phyloP scores from a whole-genome alignment of 495 filamentous ascomycete species.

The Parachaetomium inaequale region DNA sequence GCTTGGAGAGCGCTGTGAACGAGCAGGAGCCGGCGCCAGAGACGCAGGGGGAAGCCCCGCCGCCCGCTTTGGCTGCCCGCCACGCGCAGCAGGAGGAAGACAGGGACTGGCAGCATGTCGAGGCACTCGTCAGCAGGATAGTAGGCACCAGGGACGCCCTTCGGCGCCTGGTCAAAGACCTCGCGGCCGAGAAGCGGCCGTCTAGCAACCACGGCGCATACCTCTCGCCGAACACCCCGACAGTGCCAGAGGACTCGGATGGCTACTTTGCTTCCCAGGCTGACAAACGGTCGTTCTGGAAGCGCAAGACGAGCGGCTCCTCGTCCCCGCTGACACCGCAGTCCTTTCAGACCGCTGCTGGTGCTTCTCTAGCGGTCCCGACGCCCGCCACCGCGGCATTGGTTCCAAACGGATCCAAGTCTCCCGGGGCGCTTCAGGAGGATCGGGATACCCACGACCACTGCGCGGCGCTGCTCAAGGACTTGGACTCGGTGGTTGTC shows the following conservation, averaged over 20 bases:
- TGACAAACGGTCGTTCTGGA: constrained; percentile 76
- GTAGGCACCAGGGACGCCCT: constrained; percentile 87
- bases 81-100: constrained; percentile 57
- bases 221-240: constrained; percentile 39
- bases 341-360: constrained; percentile 44
- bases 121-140: constrained; percentile 74
- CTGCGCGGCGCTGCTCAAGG: constrained; percentile 71
- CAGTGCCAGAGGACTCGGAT: constrained; percentile 42
- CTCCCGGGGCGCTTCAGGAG: constrained; percentile 32
- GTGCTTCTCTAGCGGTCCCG: constrained; percentile 59
- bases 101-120: constrained; percentile 78
- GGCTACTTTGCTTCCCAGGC: constrained; percentile 41
- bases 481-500: constrained; percentile 74
- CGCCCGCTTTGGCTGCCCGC: constrained; percentile 16
- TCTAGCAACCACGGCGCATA: constrained; percentile 29
- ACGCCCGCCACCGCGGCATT: constrained; percentile 41
- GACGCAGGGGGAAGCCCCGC: constrained; percentile 18
- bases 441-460: constrained; percentile 67
- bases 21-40: constrained; percentile 30
- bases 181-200: constrained; percentile 59
- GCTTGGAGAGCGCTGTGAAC: constrained; percentile 36
- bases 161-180: constrained; percentile 75
- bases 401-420: constrained; percentile 35
- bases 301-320: constrained; percentile 65
- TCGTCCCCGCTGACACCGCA: constrained; percentile 39